Evolutionary conservation across 2,329 filamentous ascomycete species (phyloP).

Genomic region (Hymenotorrendiella dingleyae): DNA sequence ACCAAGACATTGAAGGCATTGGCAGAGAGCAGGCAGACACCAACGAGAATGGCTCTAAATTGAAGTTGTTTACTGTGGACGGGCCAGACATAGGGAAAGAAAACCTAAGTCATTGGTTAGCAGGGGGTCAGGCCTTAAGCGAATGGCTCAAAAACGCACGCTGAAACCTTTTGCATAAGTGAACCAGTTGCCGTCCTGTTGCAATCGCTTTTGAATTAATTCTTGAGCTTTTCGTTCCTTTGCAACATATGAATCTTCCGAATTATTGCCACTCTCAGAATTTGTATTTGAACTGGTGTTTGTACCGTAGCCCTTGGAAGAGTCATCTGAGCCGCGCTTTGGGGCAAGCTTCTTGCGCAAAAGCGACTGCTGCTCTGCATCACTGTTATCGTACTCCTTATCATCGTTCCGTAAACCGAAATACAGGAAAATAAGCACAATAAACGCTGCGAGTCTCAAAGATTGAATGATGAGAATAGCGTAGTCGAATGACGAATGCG

Average conservation of each 20-base stretch:
- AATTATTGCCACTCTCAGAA: slow-evolving; percentile 16
- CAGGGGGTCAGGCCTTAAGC: background rate
- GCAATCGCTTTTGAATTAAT: slow-evolving; percentile 61
- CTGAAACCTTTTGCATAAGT: slow-evolving; percentile 69
- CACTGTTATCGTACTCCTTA: slow-evolving; percentile 33
- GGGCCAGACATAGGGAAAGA: slow-evolving; percentile 77
- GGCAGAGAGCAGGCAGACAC: slow-evolving; percentile 60
- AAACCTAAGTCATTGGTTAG: slow-evolving; percentile 42
- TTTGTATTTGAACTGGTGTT: slow-evolving; percentile 18
- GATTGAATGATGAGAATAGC: slow-evolving; percentile 20
- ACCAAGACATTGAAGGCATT: slow-evolving; percentile 72
- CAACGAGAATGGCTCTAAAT: slow-evolving; percentile 59
- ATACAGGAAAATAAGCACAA: slow-evolving; percentile 33
- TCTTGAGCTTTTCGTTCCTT: slow-evolving; percentile 48
- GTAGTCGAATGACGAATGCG: slow-evolving; percentile 21
- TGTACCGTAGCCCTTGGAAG: slow-evolving; percentile 25
- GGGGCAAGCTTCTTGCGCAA: slow-evolving; percentile 40
- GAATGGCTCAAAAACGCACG: slow-evolving; percentile 30
- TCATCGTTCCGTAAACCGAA: slow-evolving; percentile 23
- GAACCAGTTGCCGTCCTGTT: slow-evolving; percentile 71
- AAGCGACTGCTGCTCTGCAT: slow-evolving; percentile 55
- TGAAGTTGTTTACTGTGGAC: slow-evolving; percentile 60
- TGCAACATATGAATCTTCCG: slow-evolving; percentile 50
- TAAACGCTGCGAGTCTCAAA: slow-evolving; percentile 28
- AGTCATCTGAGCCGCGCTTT: slow-evolving; percentile 23